Base-by-base conservation (phyloP, 1,284 basidiomycete species). In the Moesziomyces parantarcticus region DNA sequence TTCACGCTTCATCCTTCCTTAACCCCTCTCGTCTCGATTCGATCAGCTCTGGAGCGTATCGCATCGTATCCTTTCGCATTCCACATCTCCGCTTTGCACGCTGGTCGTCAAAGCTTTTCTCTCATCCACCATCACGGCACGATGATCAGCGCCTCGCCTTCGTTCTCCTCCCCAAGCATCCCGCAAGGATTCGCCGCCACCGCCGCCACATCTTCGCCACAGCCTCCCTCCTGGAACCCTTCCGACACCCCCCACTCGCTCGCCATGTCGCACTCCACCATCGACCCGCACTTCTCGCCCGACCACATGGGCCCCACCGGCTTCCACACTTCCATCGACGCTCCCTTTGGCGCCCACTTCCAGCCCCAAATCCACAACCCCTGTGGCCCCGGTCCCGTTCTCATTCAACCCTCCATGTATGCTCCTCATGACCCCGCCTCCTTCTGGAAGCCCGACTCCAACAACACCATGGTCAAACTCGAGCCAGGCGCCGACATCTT, bases 121-220 rank as follows among this genome's bases (percentile, higher is more conserved):
- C 34, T 36, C 34, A 16, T 18, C 16, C 29, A 29, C 29, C 47
- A 32, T 5, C n/a, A 25, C 22, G 20, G 46, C 58, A 43, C 49
- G 22, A 67, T 60, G 64, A 61, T 61, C 53, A 67, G 53, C 53
- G 48, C 47, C 22, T 58, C 64, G 39, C 58, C 64, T 11, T 58
- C 54, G 21, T 67, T 67, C 25, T 51, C 57, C 10, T 58, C 57
- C 49, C 57, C 57, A 23, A 36, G 21, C 18, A 53, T 40, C 44
- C 26, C 50, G 14, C 50, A 50, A 43, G 21, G 22, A n/a, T 51
- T 58, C 51, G 62, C 66, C 10, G 51, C 56, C 23, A 32, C 59
- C 10, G 51, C 56, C 23, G 40, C 59, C 9, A 58, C 60, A 11
- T 58, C 66, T n/a, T 69, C 66, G 13, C 59, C 66, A 25, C 50